Evolutionary conservation across 2,329 filamentous ascomycete species (phyloP).

Genomic region (Talaromyces rugulosus): DNA sequence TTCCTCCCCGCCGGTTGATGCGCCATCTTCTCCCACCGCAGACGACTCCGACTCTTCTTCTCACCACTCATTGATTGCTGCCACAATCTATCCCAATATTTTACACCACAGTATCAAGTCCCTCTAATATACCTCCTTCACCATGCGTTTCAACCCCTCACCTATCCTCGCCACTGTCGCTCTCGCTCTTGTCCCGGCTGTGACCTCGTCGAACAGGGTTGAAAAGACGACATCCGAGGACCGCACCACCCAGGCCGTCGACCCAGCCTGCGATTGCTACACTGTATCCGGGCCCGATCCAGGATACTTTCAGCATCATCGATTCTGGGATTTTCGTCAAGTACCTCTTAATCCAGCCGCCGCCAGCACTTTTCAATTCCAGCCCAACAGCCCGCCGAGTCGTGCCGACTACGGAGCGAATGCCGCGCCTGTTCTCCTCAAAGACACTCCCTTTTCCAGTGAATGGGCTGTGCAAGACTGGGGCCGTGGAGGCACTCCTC

Average conservation of each 20-base stretch:
- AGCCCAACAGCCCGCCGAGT: constrained; percentile 13
- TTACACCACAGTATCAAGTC: not conserved
- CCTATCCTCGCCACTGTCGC: not conserved
- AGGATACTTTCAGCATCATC: constrained; percentile 48
- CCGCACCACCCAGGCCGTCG: not conserved
- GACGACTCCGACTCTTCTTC: not conserved
- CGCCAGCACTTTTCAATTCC: constrained; percentile 20
- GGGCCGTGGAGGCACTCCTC: constrained; percentile 35
- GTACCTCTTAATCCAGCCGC: constrained; percentile 27
- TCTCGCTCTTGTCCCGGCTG: not conserved
- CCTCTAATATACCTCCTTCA: constrained; percentile 1
- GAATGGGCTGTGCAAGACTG: constrained; percentile 45
- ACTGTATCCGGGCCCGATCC: constrained; percentile 39
- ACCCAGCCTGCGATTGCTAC: constrained; percentile 42
- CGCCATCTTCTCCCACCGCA: not conserved
- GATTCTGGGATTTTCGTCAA: constrained; percentile 49
- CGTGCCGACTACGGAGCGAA: constrained; percentile 6
- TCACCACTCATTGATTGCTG: not conserved
- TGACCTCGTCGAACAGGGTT: not conserved
- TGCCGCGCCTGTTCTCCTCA: constrained; percentile 25
- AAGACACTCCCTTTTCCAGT: constrained; percentile 26
- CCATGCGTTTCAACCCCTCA: constrained; percentile 2
- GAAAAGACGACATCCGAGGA: not conserved
- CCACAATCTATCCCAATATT: not conserved
- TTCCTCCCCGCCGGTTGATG: not conserved